Evolutionary conservation across 2,329 filamentous ascomycete species (phyloP).

Genomic region (Cladobotryum mycophilum): DNA sequence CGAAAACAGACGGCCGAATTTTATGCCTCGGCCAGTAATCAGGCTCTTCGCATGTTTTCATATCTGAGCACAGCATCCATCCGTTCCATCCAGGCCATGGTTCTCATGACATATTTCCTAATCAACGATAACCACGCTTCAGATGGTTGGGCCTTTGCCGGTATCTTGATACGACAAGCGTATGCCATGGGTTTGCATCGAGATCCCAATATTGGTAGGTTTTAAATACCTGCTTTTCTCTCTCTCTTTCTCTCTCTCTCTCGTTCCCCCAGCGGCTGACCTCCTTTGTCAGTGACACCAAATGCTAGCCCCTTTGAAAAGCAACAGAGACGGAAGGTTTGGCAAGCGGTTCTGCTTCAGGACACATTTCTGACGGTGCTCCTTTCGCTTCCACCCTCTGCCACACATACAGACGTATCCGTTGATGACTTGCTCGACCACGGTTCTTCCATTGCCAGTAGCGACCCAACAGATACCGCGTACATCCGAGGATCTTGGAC

Average conservation of each 20-base stretch:
- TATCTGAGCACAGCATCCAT: constrained; percentile 71
- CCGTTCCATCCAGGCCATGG: constrained; percentile 71
- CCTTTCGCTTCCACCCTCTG: constrained; percentile 68
- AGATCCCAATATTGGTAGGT: constrained; percentile 63
- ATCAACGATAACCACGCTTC: constrained; percentile 83
- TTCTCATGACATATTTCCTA: constrained; percentile 72
- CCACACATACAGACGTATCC: constrained; percentile 72
- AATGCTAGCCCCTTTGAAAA: constrained; percentile 65
- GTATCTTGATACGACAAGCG: constrained; percentile 68
- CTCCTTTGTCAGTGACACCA: constrained; percentile 45
- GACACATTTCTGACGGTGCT: constrained; percentile 77
- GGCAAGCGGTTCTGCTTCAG: constrained; percentile 75
- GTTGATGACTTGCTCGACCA: constrained; percentile 69
- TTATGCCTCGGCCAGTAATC: constrained; percentile 73
- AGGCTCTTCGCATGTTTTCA: constrained; percentile 67
- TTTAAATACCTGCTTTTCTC: background rate
- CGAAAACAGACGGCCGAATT: constrained; percentile 73
- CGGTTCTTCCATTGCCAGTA: constrained; percentile 47
- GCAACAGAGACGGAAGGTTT: constrained; percentile 71
- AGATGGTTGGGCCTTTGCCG: constrained; percentile 77
- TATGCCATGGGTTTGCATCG: constrained; percentile 78
- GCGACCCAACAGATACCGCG: constrained; percentile 58
- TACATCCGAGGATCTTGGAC: constrained; percentile 76
- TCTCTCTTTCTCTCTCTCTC: background rate
- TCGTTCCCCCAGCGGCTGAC: background rate